Evolutionary conservation across 176 grass and related monocot genomes (phyloP).

Genomic region (Canna indica): DNA sequence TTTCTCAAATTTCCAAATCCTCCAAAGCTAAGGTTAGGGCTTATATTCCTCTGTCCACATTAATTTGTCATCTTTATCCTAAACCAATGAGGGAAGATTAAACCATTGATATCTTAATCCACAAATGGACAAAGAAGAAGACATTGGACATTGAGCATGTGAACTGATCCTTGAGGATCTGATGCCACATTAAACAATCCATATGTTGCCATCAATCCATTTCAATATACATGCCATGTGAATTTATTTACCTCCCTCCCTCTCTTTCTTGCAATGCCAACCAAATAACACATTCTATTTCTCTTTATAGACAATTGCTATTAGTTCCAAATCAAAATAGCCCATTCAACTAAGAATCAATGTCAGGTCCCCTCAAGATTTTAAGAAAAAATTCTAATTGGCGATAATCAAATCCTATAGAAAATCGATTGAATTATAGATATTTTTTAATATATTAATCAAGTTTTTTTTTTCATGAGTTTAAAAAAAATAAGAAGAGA

Average conservation of each 20-base stretch:
- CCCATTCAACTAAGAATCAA: too few species aligned
- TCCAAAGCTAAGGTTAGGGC: background rate
- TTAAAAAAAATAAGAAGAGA: too few species aligned
- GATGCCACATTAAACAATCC: background rate
- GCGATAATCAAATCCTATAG: too few species aligned
- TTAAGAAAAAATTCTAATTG: too few species aligned
- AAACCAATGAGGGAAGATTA: background rate
- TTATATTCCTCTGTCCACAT: background rate
- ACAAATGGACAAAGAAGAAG: background rate
- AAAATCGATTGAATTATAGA: too few species aligned
- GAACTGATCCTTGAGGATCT: conserved; percentile 7
- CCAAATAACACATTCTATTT: background rate
- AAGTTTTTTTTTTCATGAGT: too few species aligned
- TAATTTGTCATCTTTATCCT: background rate
- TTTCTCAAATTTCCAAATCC: too few species aligned
- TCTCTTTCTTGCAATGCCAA: background rate
- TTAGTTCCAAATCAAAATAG: too few species aligned
- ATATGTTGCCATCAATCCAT: background rate
- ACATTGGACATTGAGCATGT: background rate
- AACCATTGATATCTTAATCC: background rate
- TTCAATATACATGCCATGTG: background rate
- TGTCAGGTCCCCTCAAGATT: too few species aligned
- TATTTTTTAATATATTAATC: too few species aligned
- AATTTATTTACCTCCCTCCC: background rate
- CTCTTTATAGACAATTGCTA: too few species aligned